A percentile compares a stretch with the other conserved stretches of the same genome.
These are phyloP conservation scores for Phlyctochytrium arcticum DNA, from an alignment of 192 early-diverging fungal genomes.

Conservation along the genomic window DNA sequence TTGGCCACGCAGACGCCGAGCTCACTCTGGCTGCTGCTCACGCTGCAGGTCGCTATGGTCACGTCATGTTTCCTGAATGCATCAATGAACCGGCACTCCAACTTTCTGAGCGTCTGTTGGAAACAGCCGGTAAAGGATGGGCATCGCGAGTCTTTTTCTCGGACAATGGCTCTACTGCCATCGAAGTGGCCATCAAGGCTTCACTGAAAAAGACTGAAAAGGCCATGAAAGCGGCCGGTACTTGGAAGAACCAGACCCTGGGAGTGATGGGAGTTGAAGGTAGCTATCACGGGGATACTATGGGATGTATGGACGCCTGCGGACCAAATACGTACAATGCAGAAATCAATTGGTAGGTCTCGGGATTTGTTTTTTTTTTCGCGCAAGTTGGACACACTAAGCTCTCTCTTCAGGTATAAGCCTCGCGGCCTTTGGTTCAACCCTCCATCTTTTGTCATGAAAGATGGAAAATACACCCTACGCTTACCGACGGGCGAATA, in stretches of 20 bases:
- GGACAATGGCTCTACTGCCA: conserved; percentile 76
- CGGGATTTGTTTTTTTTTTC: background rate
- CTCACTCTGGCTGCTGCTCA: conserved; percentile 58
- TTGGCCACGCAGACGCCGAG: conserved; percentile 64
- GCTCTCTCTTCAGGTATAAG: conserved; percentile 17
- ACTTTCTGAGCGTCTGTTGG: conserved; percentile 55
- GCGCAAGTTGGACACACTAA: background rate
- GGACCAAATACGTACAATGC: conserved; percentile 68
- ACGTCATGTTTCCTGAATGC: conserved; percentile 74
- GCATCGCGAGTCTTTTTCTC: conserved; percentile 72
- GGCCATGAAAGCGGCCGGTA: conserved; percentile 17
- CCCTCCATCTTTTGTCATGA: conserved; percentile 47
- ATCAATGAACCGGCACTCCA: conserved; percentile 62
- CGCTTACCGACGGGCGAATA: no score
- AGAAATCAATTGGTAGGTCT: conserved; percentile 63
- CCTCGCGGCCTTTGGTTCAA: conserved; percentile 62
- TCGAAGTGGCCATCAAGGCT: conserved; percentile 82
- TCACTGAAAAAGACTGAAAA: conserved; percentile 51
- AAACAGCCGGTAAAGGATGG: conserved; percentile 53
- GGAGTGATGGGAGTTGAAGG: conserved; percentile 68
- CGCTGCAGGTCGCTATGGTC: conserved; percentile 72
- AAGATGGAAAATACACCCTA: conserved; percentile 22
- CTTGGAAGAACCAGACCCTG: conserved; percentile 32
- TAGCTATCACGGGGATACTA: conserved; percentile 85
- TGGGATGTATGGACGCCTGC: conserved; percentile 78